Conservation (phyloP, 352 stramenopile species). For the Phytophthora kernoviae region DNA sequence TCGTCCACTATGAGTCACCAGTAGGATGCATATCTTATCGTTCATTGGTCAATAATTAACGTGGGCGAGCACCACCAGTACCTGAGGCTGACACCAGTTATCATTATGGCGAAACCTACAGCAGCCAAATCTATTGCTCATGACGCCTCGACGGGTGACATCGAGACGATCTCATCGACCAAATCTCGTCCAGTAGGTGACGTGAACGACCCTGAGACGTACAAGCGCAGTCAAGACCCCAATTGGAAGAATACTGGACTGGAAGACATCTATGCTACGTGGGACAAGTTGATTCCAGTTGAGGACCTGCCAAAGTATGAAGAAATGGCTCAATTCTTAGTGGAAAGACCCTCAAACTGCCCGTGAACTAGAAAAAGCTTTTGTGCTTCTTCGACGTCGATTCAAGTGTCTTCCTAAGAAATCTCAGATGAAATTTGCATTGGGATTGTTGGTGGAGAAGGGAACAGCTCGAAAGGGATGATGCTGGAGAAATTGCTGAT, state of each 20-base stretch:
- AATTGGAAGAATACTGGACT: slow-evolving; percentile 86
- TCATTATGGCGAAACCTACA: too few relatives aligned
- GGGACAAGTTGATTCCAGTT: slow-evolving; percentile 81
- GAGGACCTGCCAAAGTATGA: slow-evolving; percentile 75
- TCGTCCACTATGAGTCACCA: too few relatives aligned
- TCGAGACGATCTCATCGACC: slow-evolving; percentile 36
- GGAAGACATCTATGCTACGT: slow-evolving; percentile 88
- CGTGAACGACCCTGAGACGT: slow-evolving; percentile 83
- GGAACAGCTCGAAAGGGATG: slow-evolving; percentile 50
- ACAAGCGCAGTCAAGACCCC: slow-evolving; percentile 81
- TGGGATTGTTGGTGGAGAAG: slow-evolving; percentile 77
- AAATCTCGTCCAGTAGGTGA: slow-evolving; percentile 23
- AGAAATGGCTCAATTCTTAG: slow-evolving; percentile 84
- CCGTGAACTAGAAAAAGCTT: slow-evolving; percentile 84
- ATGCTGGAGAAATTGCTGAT: slow-evolving; percentile 80
- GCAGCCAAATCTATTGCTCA: background rate
- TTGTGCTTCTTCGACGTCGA: slow-evolving; percentile 79
- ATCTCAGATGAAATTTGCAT: slow-evolving; percentile 90
- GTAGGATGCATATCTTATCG: too few relatives aligned
- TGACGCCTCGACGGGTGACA: slow-evolving; percentile 12
- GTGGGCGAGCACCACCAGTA: too few relatives aligned
- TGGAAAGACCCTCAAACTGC: slow-evolving; percentile 75
- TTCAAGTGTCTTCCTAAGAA: slow-evolving; percentile 93
- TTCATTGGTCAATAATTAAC: too few relatives aligned
- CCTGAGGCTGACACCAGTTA: too few relatives aligned